These are phyloP conservation scores for Lycium barbarum DNA, from an alignment of 257 asterid genomes.

Conservation along the genomic window DNA sequence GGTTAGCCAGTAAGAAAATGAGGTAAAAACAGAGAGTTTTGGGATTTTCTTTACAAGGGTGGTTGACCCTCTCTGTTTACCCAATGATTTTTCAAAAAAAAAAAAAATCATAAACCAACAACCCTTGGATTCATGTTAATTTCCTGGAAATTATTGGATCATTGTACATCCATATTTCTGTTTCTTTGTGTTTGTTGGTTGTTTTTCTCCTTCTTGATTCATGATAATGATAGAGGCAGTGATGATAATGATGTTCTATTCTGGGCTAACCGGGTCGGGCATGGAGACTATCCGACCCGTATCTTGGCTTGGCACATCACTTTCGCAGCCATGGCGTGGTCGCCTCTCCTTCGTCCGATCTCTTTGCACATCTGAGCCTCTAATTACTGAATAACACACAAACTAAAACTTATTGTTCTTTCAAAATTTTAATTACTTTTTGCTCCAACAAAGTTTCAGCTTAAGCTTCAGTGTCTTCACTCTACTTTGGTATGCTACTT, in stretches of 20 bases:
- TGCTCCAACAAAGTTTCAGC: no score
- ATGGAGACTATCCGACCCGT: neutral
- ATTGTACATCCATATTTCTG: neutral
- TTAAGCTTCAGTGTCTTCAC: no score
- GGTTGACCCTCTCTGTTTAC: constrained; percentile 58
- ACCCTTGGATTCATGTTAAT: neutral
- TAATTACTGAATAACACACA: no score
- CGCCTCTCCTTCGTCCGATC: neutral
- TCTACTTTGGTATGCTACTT: no score
- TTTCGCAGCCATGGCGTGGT: constrained; percentile 58
- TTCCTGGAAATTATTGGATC: neutral
- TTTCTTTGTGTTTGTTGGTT: neutral
- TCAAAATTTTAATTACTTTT: no score
- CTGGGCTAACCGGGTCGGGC: constrained; percentile 15
- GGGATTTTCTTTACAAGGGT: constrained; percentile 42
- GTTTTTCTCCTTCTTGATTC: neutral
- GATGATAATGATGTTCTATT: neutral
- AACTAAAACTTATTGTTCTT: no score
- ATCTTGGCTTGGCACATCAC: constrained; percentile 39
- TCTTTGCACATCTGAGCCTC: constrained; percentile 48
- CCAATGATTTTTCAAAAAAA: constrained; percentile 28
- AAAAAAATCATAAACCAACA: neutral
- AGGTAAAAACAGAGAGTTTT: neutral
- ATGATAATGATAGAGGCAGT: constrained; percentile 18
- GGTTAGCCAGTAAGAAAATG: neutral